Percentiles rank a stretch among this genome's conserved stretches.
These are phyloP conservation scores for Lathyrus sativus DNA, from an alignment of 306 rosid species.

Conservation along the genomic window DNA sequence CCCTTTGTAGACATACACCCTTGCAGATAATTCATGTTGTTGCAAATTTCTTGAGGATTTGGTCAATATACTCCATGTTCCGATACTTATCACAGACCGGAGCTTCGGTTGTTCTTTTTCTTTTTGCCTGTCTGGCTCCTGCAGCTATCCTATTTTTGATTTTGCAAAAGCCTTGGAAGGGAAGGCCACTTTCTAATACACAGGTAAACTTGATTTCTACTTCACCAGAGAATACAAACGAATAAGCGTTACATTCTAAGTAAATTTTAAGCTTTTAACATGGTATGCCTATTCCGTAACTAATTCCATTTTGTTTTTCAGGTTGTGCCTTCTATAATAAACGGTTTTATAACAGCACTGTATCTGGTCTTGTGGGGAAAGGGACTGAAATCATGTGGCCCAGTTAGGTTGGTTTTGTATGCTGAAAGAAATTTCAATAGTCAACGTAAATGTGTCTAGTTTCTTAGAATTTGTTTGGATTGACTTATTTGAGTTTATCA, in stretches of 20 bases:
- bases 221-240: slow-evolving; percentile 7
- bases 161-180: slow-evolving; percentile 99
- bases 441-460: slow-evolving; percentile 23
- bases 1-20: slow-evolving; percentile 74
- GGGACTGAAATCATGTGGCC: slow-evolving; percentile 98
- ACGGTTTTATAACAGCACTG: slow-evolving; percentile 89
- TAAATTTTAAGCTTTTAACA: slow-evolving; percentile 22
- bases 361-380: slow-evolving; percentile 95
- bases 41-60: slow-evolving; percentile 90
- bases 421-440: slow-evolving; percentile 21
- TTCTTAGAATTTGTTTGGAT: too few relatives aligned
- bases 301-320: slow-evolving; percentile 45
- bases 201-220: slow-evolving; percentile 58
- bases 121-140: slow-evolving; percentile 78
- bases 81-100: slow-evolving; percentile 77
- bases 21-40: slow-evolving; percentile 81
- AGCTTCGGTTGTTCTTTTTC: slow-evolving; percentile 85
- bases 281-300: slow-evolving; percentile 33
- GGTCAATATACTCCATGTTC: slow-evolving; percentile 92
- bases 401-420: slow-evolving; percentile 75
- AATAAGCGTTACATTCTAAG: slow-evolving; percentile 13
- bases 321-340: slow-evolving; percentile 94
- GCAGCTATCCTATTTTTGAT: slow-evolving; percentile 75
- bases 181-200: slow-evolving; percentile 83
- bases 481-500: too few relatives aligned